A percentile compares a stretch with the other conserved stretches of the same genome.
Conservation (phyloP, 768 basidiomycete genomes). For the Royoungia palumana region DNA sequence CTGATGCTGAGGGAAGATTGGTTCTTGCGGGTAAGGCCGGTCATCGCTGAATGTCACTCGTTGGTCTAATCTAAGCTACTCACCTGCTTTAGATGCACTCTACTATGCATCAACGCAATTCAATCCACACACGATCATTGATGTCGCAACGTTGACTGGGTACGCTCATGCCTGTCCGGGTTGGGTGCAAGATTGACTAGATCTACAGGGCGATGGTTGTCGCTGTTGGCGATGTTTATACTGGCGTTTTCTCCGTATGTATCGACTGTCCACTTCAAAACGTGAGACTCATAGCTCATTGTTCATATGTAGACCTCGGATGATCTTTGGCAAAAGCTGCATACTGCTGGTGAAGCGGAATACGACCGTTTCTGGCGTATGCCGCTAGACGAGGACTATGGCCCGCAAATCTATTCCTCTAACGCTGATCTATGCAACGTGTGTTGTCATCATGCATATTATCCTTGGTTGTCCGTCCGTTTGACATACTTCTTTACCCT, state of each 20-base stretch:
- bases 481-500: slow-evolving; percentile 3
- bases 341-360: slow-evolving; percentile 66
- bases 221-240: slow-evolving; percentile 72
- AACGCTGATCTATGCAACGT: slow-evolving; percentile 80
- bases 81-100: slow-evolving; percentile 57
- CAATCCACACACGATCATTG: slow-evolving; percentile 79
- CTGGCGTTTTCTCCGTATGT: slow-evolving; percentile 75
- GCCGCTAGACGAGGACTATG: slow-evolving; percentile 82
- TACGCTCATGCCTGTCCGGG: slow-evolving; percentile 27
- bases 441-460: not conserved
- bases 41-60: not conserved
- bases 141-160: slow-evolving; percentile 88
- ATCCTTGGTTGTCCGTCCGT: not conserved
- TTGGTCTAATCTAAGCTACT: not conserved
- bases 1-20: slow-evolving; percentile 80
- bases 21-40: slow-evolving; percentile 58
- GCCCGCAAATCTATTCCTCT: slow-evolving; percentile 68
- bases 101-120: slow-evolving; percentile 76
- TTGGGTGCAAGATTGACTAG: not conserved
- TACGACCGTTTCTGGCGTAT: slow-evolving; percentile 88
- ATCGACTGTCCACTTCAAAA: not conserved
- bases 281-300: not conserved
- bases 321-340: slow-evolving; percentile 66
- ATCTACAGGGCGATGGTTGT: slow-evolving; percentile 58
- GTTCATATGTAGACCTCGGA: slow-evolving; percentile 55